Base-by-base conservation (phyloP, 371 early-diverging fungal species). In the Mycotypha africana region DNA sequence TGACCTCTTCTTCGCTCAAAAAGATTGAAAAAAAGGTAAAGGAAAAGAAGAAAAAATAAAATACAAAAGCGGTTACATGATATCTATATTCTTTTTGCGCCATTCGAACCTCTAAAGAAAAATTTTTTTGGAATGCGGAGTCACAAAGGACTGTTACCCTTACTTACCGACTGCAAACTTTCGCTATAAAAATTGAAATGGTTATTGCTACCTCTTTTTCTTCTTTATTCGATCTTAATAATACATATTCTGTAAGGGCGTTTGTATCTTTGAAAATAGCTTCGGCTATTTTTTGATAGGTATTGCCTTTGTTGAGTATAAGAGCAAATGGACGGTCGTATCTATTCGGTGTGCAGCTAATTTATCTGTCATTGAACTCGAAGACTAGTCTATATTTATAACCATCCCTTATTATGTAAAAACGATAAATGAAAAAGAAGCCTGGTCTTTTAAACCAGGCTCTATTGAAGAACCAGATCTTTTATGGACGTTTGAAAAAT, bases 291-390 rank as follows among this genome's bases (percentile, higher is more conserved):
- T 51, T 51, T 41, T 38, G 16, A 17, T 42, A 32, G 14, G 45
- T 49, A 45, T 49, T 14, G 50, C n/a, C n/a, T n/a, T n/a, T n/a
- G n/a, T n/a, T n/a, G 47, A 46, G 26, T 32, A 36, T 40, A 45
- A 16, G n/a, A 33, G 4, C 2, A 34, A 53, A 46, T 33, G 42
- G 49, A 36, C 62, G 45, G 52, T 57, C 57, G 62, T 62, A 62
- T 62, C 62, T 62, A 53, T 58, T 57, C 42, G 50, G 47, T 62
- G 62, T 28, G 57, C 45, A 57, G 62, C 24, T 50, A 48, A 56
- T 53, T 35, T 14, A 53, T 62, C 62, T 62, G 43, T 36, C 62
- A 53, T 50, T 44, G 49, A 57, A 49, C 62, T 62, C 62, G 62
- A 57, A 57, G 49, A 49, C 51, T 49, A 33, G 53, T 39, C 47